phyloP scores from a whole-genome alignment of 2,329 filamentous ascomycete species.

The Fonsecaea multimorphosa region DNA sequence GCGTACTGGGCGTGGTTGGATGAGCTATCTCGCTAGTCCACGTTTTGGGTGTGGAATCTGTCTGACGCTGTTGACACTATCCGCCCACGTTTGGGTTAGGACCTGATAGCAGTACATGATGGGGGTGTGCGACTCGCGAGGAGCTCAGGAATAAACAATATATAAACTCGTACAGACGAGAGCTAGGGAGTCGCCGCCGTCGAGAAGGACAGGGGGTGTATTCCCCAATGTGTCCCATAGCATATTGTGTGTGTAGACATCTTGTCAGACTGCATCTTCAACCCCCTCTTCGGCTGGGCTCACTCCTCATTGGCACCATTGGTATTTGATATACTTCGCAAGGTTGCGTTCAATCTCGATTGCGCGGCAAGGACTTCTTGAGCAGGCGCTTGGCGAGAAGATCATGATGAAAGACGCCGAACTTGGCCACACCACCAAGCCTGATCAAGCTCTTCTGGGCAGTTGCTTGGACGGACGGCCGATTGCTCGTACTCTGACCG shows the following conservation, averaged over 20 bases:
- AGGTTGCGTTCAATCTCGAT: neutral
- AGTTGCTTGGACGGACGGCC: slow-evolving; percentile 13
- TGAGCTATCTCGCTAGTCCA: neutral
- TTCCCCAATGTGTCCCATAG: neutral
- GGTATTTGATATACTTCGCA: neutral
- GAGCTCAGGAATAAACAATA: neutral
- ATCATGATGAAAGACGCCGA: neutral
- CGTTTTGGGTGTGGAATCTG: neutral
- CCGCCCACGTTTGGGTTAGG: no score
- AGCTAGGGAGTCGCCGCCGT: neutral
- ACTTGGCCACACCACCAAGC: slow-evolving; percentile 13
- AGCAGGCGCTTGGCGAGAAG: neutral
- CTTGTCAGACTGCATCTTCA: neutral
- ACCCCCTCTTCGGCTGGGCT: neutral
- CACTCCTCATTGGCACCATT: neutral
- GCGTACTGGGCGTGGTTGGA: neutral
- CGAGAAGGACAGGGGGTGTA: neutral
- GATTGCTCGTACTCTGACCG: neutral
- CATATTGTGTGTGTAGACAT: neutral
- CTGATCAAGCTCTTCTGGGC: slow-evolving; percentile 19
- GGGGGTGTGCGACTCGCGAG: neutral
- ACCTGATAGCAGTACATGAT: neutral
- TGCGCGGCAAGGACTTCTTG: neutral
- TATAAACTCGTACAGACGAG: neutral
- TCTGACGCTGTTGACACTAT: no score